Base-by-base conservation (phyloP, 768 basidiomycete genomes). In the Leccinum subtestaceum region DNA sequence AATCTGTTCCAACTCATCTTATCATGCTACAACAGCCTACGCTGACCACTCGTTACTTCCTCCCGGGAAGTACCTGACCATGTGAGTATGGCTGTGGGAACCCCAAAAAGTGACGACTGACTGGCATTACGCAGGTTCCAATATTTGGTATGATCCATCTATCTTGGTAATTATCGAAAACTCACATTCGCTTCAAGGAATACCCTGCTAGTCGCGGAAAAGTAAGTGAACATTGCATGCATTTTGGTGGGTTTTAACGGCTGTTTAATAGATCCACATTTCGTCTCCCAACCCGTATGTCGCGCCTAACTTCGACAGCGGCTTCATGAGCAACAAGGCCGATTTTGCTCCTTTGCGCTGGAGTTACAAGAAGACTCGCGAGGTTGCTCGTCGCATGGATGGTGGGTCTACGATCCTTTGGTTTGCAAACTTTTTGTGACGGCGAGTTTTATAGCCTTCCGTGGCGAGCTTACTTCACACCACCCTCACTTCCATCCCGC, bases 321-420 rank as follows among this genome's bases (percentile, higher is more conserved):
- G 87, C n/a, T 88, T 89, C 81, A 84, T 89, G 87, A 88, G 86
- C 76, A 70, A 88, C 77, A 86, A 86, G 76, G 87, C 87, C 29
- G 87, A 88, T 75, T 87, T 87, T 65, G 86, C 85, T 23, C 87
- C 87, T 13, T 84, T 88, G 63, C 83, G 86, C 36, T 88, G 87
- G 87, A 84, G 84, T 68, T 88, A 88, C 78, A 88, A 88, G 83
- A 84, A 84, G 78, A 86, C 85, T 15, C 83, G 87, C 62, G 87
- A 88, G 65, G 74, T 88, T 23, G 87, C 86, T 23, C 79, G 87
- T 63, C 76, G 87, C 63, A 88, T 88, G 87, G 86, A 88, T 60
- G 78, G 84, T 85, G 64, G 59, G 76, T 38, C 17, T 13, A 23
- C 12, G 25, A 25, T 23, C 6, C 19, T 19, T 29, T 29, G 1